phyloP scores from a whole-genome alignment of 2,329 filamentous ascomycete species.

The Purpureocillium takamizusanense region DNA sequence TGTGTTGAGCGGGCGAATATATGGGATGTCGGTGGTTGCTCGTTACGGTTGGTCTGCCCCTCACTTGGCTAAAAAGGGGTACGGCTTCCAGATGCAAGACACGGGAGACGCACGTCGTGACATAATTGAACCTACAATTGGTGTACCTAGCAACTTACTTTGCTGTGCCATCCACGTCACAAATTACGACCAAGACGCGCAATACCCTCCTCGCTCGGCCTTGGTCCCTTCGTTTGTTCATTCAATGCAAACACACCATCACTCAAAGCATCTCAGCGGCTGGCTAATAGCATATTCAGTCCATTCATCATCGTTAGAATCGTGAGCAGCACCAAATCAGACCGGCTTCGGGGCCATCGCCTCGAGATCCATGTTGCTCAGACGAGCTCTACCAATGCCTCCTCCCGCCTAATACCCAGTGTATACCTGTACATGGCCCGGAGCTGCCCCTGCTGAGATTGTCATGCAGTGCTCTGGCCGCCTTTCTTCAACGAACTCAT shows the following conservation, averaged over 20 bases:
- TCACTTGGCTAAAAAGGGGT: no score
- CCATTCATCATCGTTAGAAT: slow-evolving; percentile 21
- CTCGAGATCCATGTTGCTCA: slow-evolving; percentile 13
- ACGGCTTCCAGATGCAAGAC: no score
- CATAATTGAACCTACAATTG: no score
- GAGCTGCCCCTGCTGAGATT: slow-evolving; percentile 3
- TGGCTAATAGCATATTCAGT: slow-evolving; percentile 18
- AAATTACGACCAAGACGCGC: background rate
- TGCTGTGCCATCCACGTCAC: background rate
- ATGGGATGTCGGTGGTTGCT: no score
- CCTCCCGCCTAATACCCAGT: slow-evolving; percentile 1
- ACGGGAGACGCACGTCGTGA: no score
- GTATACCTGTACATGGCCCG: no score
- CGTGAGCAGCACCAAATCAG: slow-evolving; percentile 13
- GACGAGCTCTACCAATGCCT: slow-evolving; percentile 8
- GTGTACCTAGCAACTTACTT: no score
- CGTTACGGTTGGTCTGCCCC: no score
- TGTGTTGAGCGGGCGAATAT: no score
- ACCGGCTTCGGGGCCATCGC: background rate
- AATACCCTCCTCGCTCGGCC: slow-evolving; percentile 1
- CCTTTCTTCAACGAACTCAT: slow-evolving; percentile 15
- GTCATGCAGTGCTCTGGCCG: slow-evolving; percentile 17
- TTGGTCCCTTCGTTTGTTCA: no score
- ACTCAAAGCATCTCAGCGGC: no score
- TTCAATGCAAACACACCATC: no score